phyloP scores from a whole-genome alignment of 306 rosid species.

The Vachellia pachyceras region DNA sequence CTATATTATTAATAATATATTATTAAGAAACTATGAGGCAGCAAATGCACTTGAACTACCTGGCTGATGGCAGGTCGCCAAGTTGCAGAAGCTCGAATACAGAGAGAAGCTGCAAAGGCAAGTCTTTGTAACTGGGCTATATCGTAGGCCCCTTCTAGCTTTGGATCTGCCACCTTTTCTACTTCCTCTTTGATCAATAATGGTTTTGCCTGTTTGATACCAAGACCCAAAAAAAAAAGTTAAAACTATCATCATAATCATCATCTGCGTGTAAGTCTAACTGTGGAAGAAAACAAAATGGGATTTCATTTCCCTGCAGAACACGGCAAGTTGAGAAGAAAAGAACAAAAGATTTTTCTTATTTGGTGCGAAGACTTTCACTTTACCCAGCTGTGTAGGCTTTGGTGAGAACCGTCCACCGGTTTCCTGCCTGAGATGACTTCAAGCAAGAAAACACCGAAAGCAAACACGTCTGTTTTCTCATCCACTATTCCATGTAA shows the following conservation, averaged over 20 bases:
- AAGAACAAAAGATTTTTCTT: not conserved
- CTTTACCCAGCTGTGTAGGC: slow-evolving; percentile 88
- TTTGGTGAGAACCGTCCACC: slow-evolving; percentile 89
- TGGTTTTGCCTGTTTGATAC: slow-evolving; percentile 75
- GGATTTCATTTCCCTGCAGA: slow-evolving; percentile 24
- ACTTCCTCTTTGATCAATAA: slow-evolving; percentile 73
- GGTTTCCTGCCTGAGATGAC: slow-evolving; percentile 90
- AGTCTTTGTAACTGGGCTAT: slow-evolving; percentile 58
- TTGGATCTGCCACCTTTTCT: slow-evolving; percentile 79
- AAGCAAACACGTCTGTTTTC: slow-evolving; percentile 98
- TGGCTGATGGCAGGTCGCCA: slow-evolving; percentile 90
- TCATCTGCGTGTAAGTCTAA: not conserved
- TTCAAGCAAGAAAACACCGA: slow-evolving; percentile 88
- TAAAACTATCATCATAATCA: not conserved
- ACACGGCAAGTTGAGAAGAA: slow-evolving; percentile 29
- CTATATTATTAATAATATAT: too few relatives aligned
- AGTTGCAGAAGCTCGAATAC: slow-evolving; percentile 75
- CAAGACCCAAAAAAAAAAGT: not conserved
- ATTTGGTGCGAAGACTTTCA: not conserved
- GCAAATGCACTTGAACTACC: slow-evolving; percentile 53
- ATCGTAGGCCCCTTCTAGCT: slow-evolving; percentile 79
- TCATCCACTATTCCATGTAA: slow-evolving; percentile 98
- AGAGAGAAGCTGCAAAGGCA: slow-evolving; percentile 81
- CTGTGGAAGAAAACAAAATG: slow-evolving; percentile 34
- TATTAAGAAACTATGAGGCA: not conserved